Evolutionary conservation across 2,329 filamentous ascomycete species (phyloP).

Genomic region (Colletotrichum endophyticum): DNA sequence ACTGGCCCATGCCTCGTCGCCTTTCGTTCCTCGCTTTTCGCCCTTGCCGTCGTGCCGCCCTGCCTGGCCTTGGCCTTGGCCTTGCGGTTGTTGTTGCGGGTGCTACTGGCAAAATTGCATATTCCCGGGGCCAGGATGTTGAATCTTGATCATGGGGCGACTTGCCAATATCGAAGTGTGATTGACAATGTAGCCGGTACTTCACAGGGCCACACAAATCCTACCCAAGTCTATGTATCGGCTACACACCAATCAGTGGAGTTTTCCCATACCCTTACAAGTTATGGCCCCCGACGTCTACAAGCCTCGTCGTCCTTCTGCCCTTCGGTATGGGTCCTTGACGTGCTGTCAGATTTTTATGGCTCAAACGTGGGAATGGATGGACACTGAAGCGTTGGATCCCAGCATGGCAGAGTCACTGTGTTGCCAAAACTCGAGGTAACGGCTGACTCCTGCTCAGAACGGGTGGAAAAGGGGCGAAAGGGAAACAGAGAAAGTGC

Average conservation of each 20-base stretch:
- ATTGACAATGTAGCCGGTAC: neutral
- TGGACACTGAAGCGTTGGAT: neutral
- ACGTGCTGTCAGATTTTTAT: neutral
- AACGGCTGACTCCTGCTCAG: neutral
- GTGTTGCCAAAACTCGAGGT: neutral
- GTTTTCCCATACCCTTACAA: neutral
- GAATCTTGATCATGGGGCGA: neutral
- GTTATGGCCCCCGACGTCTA: neutral
- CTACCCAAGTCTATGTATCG: neutral
- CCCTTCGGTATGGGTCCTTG: neutral
- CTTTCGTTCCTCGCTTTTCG: neutral
- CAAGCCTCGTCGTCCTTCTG: neutral
- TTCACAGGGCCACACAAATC: no score
- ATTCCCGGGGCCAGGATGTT: neutral
- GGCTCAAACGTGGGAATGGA: neutral
- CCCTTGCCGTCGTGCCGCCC: neutral
- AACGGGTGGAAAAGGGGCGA: neutral
- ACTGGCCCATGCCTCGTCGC: neutral
- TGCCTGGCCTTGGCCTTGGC: neutral
- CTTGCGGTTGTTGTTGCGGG: neutral
- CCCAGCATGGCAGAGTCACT: neutral
- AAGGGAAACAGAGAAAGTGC: neutral
- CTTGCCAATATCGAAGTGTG: neutral
- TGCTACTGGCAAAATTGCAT: neutral
- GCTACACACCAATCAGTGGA: neutral